phyloP scores from a whole-genome alignment of 2,329 filamentous ascomycete genomes.

The Colletotrichum orbiculare region DNA sequence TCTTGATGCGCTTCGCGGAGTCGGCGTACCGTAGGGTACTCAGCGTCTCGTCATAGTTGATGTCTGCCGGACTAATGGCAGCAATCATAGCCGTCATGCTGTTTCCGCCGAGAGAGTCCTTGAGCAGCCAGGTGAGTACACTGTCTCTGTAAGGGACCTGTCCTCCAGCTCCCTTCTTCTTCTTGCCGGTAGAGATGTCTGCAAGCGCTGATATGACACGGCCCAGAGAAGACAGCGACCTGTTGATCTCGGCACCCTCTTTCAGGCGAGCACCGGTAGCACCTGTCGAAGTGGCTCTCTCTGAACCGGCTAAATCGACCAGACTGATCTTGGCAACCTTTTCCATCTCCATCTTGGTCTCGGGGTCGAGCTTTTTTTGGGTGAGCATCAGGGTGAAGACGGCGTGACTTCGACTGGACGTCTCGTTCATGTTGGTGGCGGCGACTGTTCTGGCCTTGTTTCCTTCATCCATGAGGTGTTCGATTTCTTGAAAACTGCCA shows the following conservation, averaged over 20 bases:
- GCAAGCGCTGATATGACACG: slow-evolving; percentile 97
- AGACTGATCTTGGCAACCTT: slow-evolving; percentile 98
- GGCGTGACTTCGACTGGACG: slow-evolving; percentile 96
- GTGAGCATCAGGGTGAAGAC: slow-evolving; percentile 97
- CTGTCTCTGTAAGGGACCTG: slow-evolving; percentile 98
- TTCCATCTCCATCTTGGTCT: slow-evolving; percentile 97
- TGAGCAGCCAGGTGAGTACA: slow-evolving; percentile 94
- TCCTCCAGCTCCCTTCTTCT: slow-evolving; percentile 76
- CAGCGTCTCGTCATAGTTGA: slow-evolving; percentile 98
- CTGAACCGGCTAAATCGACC: slow-evolving; percentile 97
- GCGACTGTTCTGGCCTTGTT: slow-evolving; percentile 99
- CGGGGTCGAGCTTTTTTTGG: slow-evolving; percentile 89
- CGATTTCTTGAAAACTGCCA: slow-evolving; percentile 92
- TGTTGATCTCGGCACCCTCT: slow-evolving; percentile 98
- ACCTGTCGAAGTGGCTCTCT: slow-evolving; percentile 95
- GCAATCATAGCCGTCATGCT: slow-evolving; percentile 99
- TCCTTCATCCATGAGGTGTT: slow-evolving; percentile 98
- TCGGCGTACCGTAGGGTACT: slow-evolving; percentile 97
- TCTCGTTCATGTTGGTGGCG: slow-evolving; percentile 99
- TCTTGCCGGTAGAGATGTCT: slow-evolving; percentile 87
- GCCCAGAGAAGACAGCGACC: slow-evolving; percentile 93
- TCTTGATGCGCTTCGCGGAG: slow-evolving; percentile 99
- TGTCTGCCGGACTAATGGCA: slow-evolving; percentile 96
- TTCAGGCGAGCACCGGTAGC: slow-evolving; percentile 95
- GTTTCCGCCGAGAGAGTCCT: slow-evolving; percentile 97